Base-by-base conservation (phyloP, 495 filamentous ascomycete genomes). In the Penicillium silybi region DNA sequence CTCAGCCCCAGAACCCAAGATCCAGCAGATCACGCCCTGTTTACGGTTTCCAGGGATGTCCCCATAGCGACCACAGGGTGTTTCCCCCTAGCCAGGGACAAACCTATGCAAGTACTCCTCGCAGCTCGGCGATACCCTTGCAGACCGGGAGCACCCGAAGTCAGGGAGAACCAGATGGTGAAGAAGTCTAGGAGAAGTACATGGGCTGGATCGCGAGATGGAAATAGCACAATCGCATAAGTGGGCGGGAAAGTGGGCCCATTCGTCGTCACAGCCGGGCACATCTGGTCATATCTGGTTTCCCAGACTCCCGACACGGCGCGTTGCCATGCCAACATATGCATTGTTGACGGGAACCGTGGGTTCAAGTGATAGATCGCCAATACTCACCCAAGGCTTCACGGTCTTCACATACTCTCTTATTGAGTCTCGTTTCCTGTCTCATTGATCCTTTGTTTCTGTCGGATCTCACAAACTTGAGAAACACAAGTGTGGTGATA, bases 331-430 rank as follows among this genome's bases (percentile, higher is more conserved):
- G 70, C 65, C 70, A 75, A 75, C 72, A 46, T 34, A 57, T 57
- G 57, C 29, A 66, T 75, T 75, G 72, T 75, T 75, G 72, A 74
- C 70, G 61, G 55, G 65, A 67, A 64, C 65, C 69, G 63, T 67
- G 68, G 63, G 52, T 61, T 43, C 47, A 54, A 56, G 56, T 60
- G 59, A 59, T 68, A 64, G 69, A 70, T 72, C 69, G 58, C 54
- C 63, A 67, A 66, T 60, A 66, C 63, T 52, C 44, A 35, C 49
- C 56, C 37, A 18, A 18, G 59, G 52, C 53, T 61, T 61, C 63
- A 58, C 50, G 48, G 49, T 48, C 46, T 47, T 52, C 38, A 46
- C 46, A 49, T 52, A 47, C 48, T 63, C 63, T 44, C 44, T 57
- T 67, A 57, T 66, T 60, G 58, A 58, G 52, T 61, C 57, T 59